phyloP scores from a whole-genome alignment of 2,329 filamentous ascomycete genomes.

The Bertia moriformis region DNA sequence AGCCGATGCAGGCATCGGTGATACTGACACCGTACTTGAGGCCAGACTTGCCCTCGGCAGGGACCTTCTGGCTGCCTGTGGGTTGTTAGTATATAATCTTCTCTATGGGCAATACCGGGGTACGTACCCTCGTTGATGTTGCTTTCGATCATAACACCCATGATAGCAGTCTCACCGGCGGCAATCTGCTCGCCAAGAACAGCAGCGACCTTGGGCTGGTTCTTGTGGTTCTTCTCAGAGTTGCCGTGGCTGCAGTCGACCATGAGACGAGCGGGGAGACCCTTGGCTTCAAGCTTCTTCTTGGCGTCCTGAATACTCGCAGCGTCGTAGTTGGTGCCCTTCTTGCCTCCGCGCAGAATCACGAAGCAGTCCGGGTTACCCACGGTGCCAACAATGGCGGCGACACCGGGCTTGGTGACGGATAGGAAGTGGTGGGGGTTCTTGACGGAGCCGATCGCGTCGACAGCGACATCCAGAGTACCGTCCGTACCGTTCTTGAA shows the following conservation, averaged over 20 bases:
- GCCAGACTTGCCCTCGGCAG: conserved; percentile 67
- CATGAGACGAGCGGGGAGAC: conserved; percentile 69
- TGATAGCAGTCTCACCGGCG: conserved; percentile 70
- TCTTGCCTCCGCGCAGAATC: conserved; percentile 81
- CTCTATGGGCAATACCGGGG: no score
- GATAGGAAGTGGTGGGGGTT: conserved; percentile 95
- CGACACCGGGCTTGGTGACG: conserved; percentile 89
- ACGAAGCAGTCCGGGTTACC: conserved; percentile 97
- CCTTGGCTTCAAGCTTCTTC: conserved; percentile 60
- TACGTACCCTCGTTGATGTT: conserved; percentile 85
- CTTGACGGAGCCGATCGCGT: conserved; percentile 83
- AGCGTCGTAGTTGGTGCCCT: conserved; percentile 86
- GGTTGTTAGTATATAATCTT: no score
- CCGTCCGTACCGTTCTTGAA: conserved; percentile 99
- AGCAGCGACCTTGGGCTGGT: conserved; percentile 85
- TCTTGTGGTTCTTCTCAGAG: conserved; percentile 89
- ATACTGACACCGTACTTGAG: conserved; percentile 92
- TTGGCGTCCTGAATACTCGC: conserved; percentile 75
- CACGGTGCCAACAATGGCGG: conserved; percentile 82
- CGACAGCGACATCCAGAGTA: conserved; percentile 73
- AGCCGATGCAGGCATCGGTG: conserved; percentile 91
- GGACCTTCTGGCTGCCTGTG: conserved; percentile 65
- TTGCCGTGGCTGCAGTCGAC: conserved; percentile 97
- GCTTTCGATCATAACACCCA: conserved; percentile 98
- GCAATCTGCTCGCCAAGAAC: conserved; percentile 72